These are phyloP conservation scores for Coniophora puteana DNA, from an alignment of 1,284 basidiomycete genomes.

Conservation along the genomic window DNA sequence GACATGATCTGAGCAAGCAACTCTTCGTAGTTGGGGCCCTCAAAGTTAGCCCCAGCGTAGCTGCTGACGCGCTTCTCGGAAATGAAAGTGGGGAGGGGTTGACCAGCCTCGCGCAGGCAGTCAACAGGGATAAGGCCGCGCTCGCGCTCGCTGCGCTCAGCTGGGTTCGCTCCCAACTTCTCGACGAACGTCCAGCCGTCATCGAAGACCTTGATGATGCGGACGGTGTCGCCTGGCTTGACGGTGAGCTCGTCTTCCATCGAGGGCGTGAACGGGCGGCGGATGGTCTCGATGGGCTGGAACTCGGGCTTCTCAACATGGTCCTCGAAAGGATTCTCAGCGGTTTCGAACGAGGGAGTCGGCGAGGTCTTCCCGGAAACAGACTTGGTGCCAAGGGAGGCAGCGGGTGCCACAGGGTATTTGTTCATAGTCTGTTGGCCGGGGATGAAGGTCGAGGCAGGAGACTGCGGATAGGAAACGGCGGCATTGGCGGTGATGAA, in stretches of 20 bases:
- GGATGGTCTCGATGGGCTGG: conserved; percentile 40
- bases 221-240: conserved; percentile 45
- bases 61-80: conserved; percentile 45
- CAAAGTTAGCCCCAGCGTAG: conserved; percentile 16
- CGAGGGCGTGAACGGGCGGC: conserved; percentile 53
- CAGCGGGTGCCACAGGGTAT: not conserved
- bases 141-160: conserved; percentile 9
- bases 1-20: not conserved
- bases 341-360: conserved; percentile 5
- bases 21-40: too few relatives aligned
- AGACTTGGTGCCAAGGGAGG: not conserved
- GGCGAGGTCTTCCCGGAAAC: conserved; percentile 11
- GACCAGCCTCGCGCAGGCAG: conserved; percentile 46
- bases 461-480: conserved; percentile 12
- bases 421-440: conserved; percentile 14
- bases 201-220: conserved; percentile 51
- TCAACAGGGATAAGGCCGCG: conserved; percentile 56
- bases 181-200: conserved; percentile 66
- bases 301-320: conserved; percentile 29
- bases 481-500: not conserved
- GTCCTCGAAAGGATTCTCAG: conserved; percentile 37
- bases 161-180: conserved; percentile 25
- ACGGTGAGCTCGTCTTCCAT: conserved; percentile 59
- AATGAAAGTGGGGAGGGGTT: conserved; percentile 48
- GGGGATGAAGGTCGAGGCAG: conserved; percentile 14